Evolutionary conservation across 305 asterid genomes (phyloP), one percentile per base, ranked within the genome.

Genomic region (Withania somnifera): DNA sequence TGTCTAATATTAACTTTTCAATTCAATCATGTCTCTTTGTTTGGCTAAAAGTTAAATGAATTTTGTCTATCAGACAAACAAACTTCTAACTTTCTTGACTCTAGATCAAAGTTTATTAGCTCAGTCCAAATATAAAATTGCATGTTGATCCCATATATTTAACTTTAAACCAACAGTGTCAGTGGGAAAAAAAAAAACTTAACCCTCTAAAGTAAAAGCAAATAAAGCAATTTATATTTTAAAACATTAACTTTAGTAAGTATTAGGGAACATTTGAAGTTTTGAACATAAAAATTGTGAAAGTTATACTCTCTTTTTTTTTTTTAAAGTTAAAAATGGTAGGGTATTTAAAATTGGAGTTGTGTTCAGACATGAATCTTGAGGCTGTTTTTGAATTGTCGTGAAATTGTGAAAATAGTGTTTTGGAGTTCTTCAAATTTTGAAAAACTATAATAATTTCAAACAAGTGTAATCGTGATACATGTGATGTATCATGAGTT

Each of bases 81-180:
- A 77, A 66, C 3, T 77, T 38, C 52, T 17, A 77, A 20, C 68
- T 32, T 77, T 77, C 17, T 10, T 30, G 4, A 38, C 26, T 38
- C 26, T 52, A 17, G 45, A 58, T 57, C 2, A 30, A 61, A 53
- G 47, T 34, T 19, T 38, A 38, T 38, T 36, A 32, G 6, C 22
- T 11, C 0, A 45, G 24, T 45, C 42, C 58, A 73, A 73, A 73
- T 73, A 73, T 60, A 45, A 61, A 13, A 45, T 58, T 26, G 5
- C 54, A 79, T 79, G 50, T 58, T 60, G 54, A 79, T 60, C 45
- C 60, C 77, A 26, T 15, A 60, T 81, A 80, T 68, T 69, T 81
- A 68, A 69, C 84, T 69, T 81, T 81, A 81, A 68, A 68, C 69
- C 42, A 81, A 81, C 80, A 81, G 1, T 52, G 53, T 81, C 51